Conservation (phyloP, 768 basidiomycete species). For the Hygrocybe coccinea region DNA sequence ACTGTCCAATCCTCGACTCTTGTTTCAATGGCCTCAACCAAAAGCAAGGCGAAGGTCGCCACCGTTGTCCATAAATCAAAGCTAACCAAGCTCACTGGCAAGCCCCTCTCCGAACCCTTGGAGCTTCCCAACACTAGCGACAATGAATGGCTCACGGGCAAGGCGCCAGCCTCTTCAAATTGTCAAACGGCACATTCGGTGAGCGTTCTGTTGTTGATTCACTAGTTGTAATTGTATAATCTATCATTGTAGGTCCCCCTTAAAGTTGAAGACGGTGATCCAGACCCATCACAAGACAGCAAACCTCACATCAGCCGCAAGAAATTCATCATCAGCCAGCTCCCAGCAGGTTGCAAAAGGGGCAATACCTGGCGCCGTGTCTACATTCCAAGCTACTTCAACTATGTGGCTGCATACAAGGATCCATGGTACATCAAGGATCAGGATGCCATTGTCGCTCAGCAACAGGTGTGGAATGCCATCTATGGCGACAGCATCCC, state of each 20-base stretch:
- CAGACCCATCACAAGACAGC: neutral
- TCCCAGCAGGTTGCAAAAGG: slow-evolving; percentile 1
- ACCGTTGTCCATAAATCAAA: neutral
- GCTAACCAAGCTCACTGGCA: neutral
- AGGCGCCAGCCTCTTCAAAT: neutral
- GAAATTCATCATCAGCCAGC: neutral
- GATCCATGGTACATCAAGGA: neutral
- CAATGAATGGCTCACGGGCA: neutral
- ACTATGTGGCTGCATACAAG: neutral
- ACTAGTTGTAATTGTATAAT: neutral
- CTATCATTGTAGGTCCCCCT: neutral
- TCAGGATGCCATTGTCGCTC: neutral
- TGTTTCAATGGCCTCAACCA: neutral
- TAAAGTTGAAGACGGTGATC: neutral
- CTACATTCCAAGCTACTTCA: slow-evolving; percentile 4
- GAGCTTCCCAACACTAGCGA: neutral
- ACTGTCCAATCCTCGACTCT: neutral
- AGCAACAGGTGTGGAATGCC: neutral
- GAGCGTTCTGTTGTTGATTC: neutral
- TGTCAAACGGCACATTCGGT: too few species aligned
- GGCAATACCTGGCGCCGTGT: neutral
- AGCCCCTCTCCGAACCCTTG: neutral
- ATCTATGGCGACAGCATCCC: neutral
- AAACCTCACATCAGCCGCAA: neutral
- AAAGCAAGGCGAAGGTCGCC: neutral